phyloP scores from a whole-genome alignment of 768 basidiomycete genomes.

The Mycena amicta region DNA sequence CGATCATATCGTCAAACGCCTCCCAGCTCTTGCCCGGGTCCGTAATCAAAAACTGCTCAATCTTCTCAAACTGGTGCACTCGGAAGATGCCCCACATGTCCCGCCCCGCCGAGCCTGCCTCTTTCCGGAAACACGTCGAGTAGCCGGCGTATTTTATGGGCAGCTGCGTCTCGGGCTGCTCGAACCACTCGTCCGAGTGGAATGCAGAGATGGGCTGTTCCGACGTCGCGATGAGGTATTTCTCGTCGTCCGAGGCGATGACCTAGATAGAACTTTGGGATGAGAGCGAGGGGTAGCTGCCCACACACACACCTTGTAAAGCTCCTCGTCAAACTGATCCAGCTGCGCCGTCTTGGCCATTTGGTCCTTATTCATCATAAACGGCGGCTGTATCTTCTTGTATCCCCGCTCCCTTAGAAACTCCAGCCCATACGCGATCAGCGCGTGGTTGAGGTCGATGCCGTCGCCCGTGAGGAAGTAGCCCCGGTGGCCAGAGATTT shows the following conservation, averaged over 20 bases:
- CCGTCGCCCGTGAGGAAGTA: constrained; percentile 97
- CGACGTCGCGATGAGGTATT: constrained; percentile 98
- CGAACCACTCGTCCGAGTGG: constrained; percentile 98
- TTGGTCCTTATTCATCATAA: constrained; percentile 97
- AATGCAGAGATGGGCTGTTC: constrained; percentile 98
- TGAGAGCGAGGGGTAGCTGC: not conserved
- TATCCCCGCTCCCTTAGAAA: constrained; percentile 82
- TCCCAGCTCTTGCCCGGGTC: constrained; percentile 94
- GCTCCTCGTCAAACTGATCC: constrained; percentile 96
- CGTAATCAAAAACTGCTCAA: constrained; percentile 96
- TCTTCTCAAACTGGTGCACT: constrained; percentile 99
- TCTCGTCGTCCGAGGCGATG: constrained; percentile 89
- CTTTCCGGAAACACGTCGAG: constrained; percentile 98
- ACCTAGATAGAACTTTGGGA: constrained; percentile 48
- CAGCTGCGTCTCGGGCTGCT: constrained; percentile 88
- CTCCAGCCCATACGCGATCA: constrained; percentile 93
- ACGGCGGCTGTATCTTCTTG: constrained; percentile 96
- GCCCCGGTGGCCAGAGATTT: constrained; percentile 93
- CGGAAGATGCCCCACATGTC: constrained; percentile 99
- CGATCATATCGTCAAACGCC: constrained; percentile 90
- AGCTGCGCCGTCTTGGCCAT: constrained; percentile 99
- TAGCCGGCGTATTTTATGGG: constrained; percentile 88
- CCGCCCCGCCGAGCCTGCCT: constrained; percentile 94
- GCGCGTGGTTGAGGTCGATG: constrained; percentile 94
- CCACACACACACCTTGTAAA: constrained; percentile 85